Evolutionary conservation across 805 yeast genomes (phyloP).

Genomic region (Candida alai): DNA sequence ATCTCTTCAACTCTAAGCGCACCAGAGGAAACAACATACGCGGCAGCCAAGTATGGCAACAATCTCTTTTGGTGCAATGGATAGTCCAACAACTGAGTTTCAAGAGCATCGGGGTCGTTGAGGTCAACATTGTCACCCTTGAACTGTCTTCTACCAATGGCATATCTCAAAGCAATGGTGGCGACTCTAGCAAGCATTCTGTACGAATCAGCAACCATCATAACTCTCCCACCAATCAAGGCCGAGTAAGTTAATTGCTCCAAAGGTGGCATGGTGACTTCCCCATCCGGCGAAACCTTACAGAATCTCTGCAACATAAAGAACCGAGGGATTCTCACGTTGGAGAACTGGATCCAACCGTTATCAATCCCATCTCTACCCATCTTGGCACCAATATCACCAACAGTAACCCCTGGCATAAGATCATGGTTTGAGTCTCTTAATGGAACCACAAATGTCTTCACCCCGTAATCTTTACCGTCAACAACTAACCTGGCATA

Average conservation of each 20-base stretch:
- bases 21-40: conserved; percentile 36
- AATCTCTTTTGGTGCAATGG: conserved; percentile 45
- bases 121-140: conserved; percentile 26
- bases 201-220: conserved; percentile 42
- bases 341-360: conserved; percentile 46
- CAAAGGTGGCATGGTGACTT: conserved; percentile 40
- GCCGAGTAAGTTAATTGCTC: conserved; percentile 44
- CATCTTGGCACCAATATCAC: conserved; percentile 48
- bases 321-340: conserved; percentile 41
- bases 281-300: conserved; percentile 37
- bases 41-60: conserved; percentile 40
- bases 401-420: conserved; percentile 42
- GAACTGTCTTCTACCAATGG: conserved; percentile 45
- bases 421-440: conserved; percentile 41
- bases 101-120: conserved; percentile 21
- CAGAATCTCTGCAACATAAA: conserved; percentile 45
- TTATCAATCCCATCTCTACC: conserved; percentile 48
- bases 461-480: conserved; percentile 44
- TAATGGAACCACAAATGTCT: conserved; percentile 44
- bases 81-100: conserved; percentile 41
- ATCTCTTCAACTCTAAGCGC: conserved; percentile 36
- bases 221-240: conserved; percentile 43
- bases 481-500: conserved; percentile 43
- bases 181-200: conserved; percentile 39
- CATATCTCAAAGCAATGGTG: conserved; percentile 43